Evolutionary conservation across 805 yeast species (phyloP), one percentile per base, ranked within the genome.

Genomic region (Zygotorulaspora sp.): DNA sequence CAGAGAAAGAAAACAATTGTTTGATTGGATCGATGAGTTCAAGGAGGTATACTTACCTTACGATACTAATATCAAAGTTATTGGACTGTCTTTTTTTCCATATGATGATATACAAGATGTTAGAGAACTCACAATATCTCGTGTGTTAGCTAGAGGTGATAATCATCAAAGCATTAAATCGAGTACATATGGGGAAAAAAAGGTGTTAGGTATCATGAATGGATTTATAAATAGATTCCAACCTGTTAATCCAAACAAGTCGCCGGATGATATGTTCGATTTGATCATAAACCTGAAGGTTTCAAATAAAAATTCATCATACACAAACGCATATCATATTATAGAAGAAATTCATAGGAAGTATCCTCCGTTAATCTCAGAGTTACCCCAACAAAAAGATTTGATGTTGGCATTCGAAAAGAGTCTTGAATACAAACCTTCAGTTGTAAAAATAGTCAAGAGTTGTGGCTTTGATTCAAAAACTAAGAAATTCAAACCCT

Each of bases 131-230:
- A 84, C 96, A 0, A 59, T 65, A 6, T 57, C 65, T 0, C 69
- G 97, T 38, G 82, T 90, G 0, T 33, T 68, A 5, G 53, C 55
- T 2, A 71, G 98, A 49, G 97, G 96, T 2, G 88, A 88, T 53
- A 81, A 84, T 46, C 98, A 92, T 57, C 96, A 84, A 57, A 77
- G 89, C 2, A 84, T 92, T 25, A 78, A 81, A 47, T 70, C 67
- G 4, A 57, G 53, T 0, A 52, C 61, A 3, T 69, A 72, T 38
- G 77, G 80, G 7, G 66, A 66, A 4, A 59, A 61, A 12, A 66
- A 70, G 35, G 78, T 84, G 0, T 61, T 67, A 22, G 72, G 69
- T 14, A 80, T 92, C 21, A 77, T 90, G 85, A 65, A 66, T 20
- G 87, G 89, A 0, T 89, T 90, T 52, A 66, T 84, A 32, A 67